Conservation (phyloP, 1,139 yeast genomes). For the Geotrichum aggregatum region DNA sequence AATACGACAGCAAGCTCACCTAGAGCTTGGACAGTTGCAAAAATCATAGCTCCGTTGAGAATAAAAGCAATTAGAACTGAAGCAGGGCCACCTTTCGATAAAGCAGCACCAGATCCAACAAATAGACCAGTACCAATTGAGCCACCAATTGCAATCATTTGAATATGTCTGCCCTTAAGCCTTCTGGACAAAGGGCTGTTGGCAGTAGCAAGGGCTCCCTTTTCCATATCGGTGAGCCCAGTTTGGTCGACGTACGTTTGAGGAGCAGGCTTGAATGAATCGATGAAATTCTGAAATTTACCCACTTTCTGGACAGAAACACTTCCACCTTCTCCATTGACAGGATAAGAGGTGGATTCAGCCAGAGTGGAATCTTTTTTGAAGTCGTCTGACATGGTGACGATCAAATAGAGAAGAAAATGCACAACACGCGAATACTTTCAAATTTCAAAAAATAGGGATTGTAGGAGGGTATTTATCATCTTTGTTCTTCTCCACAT, state of each 20-base stretch:
- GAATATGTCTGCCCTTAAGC: conserved; percentile 63
- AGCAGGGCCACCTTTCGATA: conserved; percentile 61
- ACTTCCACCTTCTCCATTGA: not conserved
- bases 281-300: conserved; percentile 45
- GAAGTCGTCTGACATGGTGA: no score
- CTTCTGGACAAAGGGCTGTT: conserved; percentile 64
- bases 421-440: no score
- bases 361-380: no score
- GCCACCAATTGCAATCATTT: conserved; percentile 87
- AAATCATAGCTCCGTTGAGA: conserved; percentile 43
- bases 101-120: conserved; percentile 60
- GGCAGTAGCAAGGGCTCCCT: conserved; percentile 61
- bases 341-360: not conserved
- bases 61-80: conserved; percentile 56
- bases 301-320: conserved; percentile 5
- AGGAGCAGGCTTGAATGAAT: conserved; percentile 56
- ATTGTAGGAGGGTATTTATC: no score
- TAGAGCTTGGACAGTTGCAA: conserved; percentile 53
- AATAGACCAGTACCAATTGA: conserved; percentile 74
- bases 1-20: conserved; percentile 60
- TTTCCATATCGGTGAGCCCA: conserved; percentile 61
- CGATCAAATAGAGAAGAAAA: no score
- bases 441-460: no score
- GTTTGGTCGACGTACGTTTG: conserved; percentile 58
- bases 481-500: no score